Conservation (phyloP, 2,329 filamentous ascomycete genomes). For the Nigrograna mackinnonii region DNA sequence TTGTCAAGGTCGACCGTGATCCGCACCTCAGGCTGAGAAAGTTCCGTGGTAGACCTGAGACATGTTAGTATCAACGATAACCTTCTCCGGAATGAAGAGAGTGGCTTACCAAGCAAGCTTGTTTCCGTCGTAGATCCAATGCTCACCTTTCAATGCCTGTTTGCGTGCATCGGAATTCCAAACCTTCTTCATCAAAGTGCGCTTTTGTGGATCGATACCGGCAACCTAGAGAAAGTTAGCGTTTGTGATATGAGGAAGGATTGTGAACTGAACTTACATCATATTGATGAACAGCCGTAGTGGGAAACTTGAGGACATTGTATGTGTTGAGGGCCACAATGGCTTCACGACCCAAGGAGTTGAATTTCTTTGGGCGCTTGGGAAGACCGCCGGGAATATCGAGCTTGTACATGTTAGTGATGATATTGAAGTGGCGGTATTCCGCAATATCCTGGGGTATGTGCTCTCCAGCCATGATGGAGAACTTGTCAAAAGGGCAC, state of each 20-base stretch:
- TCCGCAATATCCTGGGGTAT: conserved; percentile 13
- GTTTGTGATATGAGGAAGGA: not conserved
- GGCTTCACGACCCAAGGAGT: conserved; percentile 42
- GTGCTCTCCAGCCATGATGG: conserved; percentile 2
- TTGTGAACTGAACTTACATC: conserved; percentile 65
- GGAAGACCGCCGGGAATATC: conserved; percentile 28
- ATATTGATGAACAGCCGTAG: conserved; percentile 74
- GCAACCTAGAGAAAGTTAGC: conserved; percentile 57
- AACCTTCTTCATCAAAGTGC: conserved; percentile 71
- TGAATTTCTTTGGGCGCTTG: conserved; percentile 40
- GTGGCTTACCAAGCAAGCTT: conserved; percentile 78
- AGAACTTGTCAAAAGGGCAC: too few relatives aligned
- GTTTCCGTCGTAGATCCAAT: conserved; percentile 79
- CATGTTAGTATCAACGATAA: conserved; percentile 14
- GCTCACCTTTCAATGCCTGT: conserved; percentile 51
- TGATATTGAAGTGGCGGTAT: conserved; percentile 22
- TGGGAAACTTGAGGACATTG: conserved; percentile 64
- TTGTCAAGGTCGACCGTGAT: conserved; percentile 73
- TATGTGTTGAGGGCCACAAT: conserved; percentile 71
- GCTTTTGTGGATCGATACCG: conserved; percentile 59
- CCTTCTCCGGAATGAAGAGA: not conserved
- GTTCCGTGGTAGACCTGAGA: conserved; percentile 25
- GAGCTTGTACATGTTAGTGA: conserved; percentile 27
- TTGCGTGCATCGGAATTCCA: conserved; percentile 71
- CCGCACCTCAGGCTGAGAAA: conserved; percentile 32